phyloP scores from a whole-genome alignment of 108 stramenopile species.

The Cyclotella choctawhatcheeana region DNA sequence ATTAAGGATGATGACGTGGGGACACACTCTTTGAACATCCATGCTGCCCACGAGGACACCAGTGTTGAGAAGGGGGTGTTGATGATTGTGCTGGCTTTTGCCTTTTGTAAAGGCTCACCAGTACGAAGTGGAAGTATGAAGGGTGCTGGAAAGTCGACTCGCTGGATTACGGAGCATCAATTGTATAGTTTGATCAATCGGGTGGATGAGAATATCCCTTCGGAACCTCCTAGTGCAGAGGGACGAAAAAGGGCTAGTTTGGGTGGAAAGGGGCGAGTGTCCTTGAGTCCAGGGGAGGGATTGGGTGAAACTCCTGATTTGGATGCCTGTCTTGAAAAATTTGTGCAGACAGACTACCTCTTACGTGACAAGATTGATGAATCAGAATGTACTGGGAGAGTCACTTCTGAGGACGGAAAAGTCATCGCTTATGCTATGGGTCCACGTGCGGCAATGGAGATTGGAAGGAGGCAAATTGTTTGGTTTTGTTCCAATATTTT shows the following conservation, averaged over 20 bases:
- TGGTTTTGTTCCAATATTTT: conserved; percentile 82
- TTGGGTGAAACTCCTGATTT: conserved; percentile 67
- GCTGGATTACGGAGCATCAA: conserved; percentile 78
- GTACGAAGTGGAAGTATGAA: conserved; percentile 44
- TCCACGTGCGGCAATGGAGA: conserved; percentile 79
- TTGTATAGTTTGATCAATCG: conserved; percentile 72
- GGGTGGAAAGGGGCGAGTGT: conserved; percentile 30
- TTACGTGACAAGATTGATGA: conserved; percentile 68
- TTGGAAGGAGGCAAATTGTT: conserved; percentile 83
- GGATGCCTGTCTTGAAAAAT: conserved; percentile 72
- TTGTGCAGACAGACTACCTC: conserved; percentile 81
- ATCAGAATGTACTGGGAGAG: conserved; percentile 20
- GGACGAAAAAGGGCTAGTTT: conserved; percentile 42
- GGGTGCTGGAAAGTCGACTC: conserved; percentile 49
- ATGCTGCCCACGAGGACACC: conserved; percentile 55
- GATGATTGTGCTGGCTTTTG: conserved; percentile 74
- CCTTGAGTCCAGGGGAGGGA: conserved; percentile 22
- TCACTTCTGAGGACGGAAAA: conserved; percentile 58
- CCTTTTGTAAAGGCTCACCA: conserved; percentile 80
- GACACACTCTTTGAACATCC: conserved; percentile 67
- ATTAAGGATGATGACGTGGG: conserved; percentile 63
- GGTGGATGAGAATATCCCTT: conserved; percentile 81
- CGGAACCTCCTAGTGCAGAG: conserved; percentile 68
- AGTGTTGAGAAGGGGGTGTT: conserved; percentile 73
- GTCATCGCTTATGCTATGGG: conserved; percentile 79